Conservation (phyloP, 495 filamentous ascomycete species). For the Cudoniella acicularis region DNA sequence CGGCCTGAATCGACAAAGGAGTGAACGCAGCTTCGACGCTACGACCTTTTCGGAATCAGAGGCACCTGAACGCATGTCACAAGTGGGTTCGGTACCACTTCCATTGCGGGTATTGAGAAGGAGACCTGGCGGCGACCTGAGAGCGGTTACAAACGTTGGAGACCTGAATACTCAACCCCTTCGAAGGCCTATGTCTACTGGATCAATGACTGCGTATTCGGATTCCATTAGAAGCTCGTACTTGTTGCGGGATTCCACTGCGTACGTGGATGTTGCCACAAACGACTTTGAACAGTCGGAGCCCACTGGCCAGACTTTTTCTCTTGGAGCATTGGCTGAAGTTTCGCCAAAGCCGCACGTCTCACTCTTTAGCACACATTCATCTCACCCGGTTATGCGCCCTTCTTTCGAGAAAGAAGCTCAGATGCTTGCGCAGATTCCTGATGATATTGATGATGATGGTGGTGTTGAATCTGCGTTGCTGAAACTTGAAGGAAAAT, state of each 20-base stretch:
- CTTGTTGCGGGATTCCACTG: constrained; percentile 35
- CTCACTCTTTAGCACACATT: constrained; percentile 68
- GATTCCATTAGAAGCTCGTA: constrained; percentile 66
- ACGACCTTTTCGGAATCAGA: constrained; percentile 47
- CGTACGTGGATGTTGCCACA: constrained; percentile 41
- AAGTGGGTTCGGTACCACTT: constrained; percentile 31
- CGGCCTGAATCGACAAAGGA: constrained; percentile 56
- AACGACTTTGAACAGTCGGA: constrained; percentile 38
- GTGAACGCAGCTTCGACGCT: constrained; percentile 57
- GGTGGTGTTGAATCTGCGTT: constrained; percentile 92
- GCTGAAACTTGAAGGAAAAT: constrained; percentile 89
- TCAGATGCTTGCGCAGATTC: constrained; percentile 80
- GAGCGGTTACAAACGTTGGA: constrained; percentile 70
- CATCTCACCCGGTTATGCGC: constrained; percentile 68
- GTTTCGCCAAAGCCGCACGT: constrained; percentile 35
- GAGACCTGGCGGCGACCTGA: constrained; percentile 84
- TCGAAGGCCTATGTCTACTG: constrained; percentile 64
- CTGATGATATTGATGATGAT: constrained; percentile 77
- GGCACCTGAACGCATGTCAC: constrained; percentile 10
- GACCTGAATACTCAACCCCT: constrained; percentile 53
- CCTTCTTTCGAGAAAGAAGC: constrained; percentile 90
- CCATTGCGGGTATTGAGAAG: constrained; percentile 70
- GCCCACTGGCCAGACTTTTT: constrained; percentile 41
- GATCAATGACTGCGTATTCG: constrained; percentile 64
- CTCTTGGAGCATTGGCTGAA: constrained; percentile 55